Conservation (phyloP, 208 protist species). For the Balamuthia mandrillaris region DNA sequence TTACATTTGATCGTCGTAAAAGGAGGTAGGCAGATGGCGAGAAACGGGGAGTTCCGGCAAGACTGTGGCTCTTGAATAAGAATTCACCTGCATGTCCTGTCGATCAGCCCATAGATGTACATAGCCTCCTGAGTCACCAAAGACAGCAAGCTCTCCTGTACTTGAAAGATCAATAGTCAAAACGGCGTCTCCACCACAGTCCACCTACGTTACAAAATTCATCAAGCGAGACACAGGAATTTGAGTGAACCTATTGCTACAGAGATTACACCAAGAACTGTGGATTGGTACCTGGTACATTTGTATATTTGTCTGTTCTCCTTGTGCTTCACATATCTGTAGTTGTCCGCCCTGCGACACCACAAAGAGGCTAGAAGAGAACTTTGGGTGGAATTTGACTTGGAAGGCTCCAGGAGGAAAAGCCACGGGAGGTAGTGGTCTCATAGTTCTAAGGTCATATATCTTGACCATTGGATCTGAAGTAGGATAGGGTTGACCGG, state of each 20-base stretch:
- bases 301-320: conserved; percentile 10
- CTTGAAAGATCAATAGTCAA: conserved; percentile 46
- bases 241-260: neutral
- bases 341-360: conserved; percentile 43
- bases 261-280: neutral
- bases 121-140: conserved; percentile 47
- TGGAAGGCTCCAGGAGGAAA: conserved; percentile 32
- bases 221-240: neutral
- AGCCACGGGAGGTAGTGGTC: neutral
- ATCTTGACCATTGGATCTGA: conserved; percentile 43
- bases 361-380: conserved; percentile 38
- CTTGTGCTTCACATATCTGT: conserved; percentile 43
- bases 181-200: neutral
- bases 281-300: conserved; percentile 31
- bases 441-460: conserved; percentile 47
- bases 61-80: conserved; percentile 15
- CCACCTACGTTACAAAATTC: neutral
- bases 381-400: conserved; percentile 57
- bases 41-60: neutral
- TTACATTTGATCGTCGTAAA: neutral
- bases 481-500: conserved; percentile 1
- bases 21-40: neutral
- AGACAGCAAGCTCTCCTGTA: conserved; percentile 49
- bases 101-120: conserved; percentile 52
- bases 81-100: conserved; percentile 42